Evolutionary conservation across 2,329 filamentous ascomycete species (phyloP).

Genomic region (Coniochaeta hoffmannii): DNA sequence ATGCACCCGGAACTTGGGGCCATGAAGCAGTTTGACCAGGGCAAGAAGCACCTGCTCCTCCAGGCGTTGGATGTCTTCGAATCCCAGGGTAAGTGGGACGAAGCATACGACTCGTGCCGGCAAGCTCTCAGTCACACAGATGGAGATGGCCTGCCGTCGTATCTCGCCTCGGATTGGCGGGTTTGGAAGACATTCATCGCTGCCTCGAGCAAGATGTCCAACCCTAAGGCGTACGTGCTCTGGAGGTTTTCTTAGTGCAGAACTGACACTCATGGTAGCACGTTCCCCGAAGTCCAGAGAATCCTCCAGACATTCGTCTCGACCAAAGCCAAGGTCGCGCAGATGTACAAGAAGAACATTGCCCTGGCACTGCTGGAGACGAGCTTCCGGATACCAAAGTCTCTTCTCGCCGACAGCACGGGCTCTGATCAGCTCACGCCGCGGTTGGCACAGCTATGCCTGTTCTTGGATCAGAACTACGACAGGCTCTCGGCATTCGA

Average conservation of each 20-base stretch:
- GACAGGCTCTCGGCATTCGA: constrained; percentile 30
- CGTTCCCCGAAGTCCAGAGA: constrained; percentile 19
- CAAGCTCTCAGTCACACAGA: constrained; percentile 32
- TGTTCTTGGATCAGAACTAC: constrained; percentile 24
- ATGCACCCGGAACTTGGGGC: constrained; percentile 32
- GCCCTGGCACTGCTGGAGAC: constrained; percentile 23
- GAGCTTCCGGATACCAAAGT: constrained; percentile 18
- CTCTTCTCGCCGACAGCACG: constrained; percentile 8
- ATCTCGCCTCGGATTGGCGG: constrained; percentile 36
- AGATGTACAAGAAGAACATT: constrained; percentile 27
- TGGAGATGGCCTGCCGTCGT: constrained; percentile 27
- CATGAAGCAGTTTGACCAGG: constrained; percentile 33
- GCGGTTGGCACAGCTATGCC: constrained; percentile 22
- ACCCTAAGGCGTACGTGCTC: constrained; percentile 17
- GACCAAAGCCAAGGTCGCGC: constrained; percentile 15
- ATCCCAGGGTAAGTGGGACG: constrained; percentile 31
- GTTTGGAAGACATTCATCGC: constrained; percentile 25
- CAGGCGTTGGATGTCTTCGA: constrained; percentile 30
- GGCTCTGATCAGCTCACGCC: constrained; percentile 11
- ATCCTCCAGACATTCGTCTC: constrained; percentile 19
- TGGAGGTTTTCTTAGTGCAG: too few species aligned
- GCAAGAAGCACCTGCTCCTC: constrained; percentile 39
- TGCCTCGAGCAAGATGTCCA: constrained; percentile 19
- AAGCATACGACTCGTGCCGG: constrained; percentile 34
- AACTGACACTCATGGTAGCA: constrained; percentile 10